Evolutionary conservation across 1,284 basidiomycete genomes (phyloP).

Genomic region (Phaffia rhodozyma): DNA sequence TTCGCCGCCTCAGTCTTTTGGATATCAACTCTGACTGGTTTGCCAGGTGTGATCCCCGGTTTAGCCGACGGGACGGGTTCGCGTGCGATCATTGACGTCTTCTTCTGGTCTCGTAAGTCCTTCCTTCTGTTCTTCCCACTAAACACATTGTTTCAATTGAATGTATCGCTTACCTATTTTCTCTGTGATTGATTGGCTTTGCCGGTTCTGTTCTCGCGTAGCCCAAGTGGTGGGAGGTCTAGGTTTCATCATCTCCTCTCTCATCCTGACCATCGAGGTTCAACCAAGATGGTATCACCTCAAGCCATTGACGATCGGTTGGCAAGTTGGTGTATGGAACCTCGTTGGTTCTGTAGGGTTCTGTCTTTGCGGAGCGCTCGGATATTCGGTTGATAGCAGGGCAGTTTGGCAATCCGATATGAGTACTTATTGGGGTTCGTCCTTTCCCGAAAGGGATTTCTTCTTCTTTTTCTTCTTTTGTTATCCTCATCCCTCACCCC

Average conservation of each 20-base stretch:
- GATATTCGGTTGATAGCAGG: constrained; percentile 37
- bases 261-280: constrained; percentile 46
- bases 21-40: constrained; percentile 45
- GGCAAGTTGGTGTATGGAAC: constrained; percentile 46
- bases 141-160: not conserved
- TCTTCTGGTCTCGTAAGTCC: constrained; percentile 36
- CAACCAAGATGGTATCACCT: constrained; percentile 44
- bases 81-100: constrained; percentile 31
- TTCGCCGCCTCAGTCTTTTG: constrained; percentile 46
- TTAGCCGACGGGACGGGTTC: constrained; percentile 32
- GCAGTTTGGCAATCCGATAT: constrained; percentile 44
- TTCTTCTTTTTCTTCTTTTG: not conserved
- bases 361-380: constrained; percentile 45
- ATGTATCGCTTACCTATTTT: not conserved
- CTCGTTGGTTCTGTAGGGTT: constrained; percentile 47
- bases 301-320: constrained; percentile 38
- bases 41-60: constrained; percentile 42
- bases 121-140: too few relatives aligned
- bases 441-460: not conserved
- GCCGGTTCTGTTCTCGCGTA: not conserved
- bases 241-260: constrained; percentile 46
- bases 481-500: constrained; percentile 28
- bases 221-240: constrained; percentile 46
- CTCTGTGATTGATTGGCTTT: not conserved
- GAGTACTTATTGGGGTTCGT: constrained; percentile 46